Percentiles rank a stretch among this genome's conserved stretches.
These are phyloP conservation scores for Spirogloea muscicola DNA, from an alignment of 139 green algal species.

Conservation along the genomic window DNA sequence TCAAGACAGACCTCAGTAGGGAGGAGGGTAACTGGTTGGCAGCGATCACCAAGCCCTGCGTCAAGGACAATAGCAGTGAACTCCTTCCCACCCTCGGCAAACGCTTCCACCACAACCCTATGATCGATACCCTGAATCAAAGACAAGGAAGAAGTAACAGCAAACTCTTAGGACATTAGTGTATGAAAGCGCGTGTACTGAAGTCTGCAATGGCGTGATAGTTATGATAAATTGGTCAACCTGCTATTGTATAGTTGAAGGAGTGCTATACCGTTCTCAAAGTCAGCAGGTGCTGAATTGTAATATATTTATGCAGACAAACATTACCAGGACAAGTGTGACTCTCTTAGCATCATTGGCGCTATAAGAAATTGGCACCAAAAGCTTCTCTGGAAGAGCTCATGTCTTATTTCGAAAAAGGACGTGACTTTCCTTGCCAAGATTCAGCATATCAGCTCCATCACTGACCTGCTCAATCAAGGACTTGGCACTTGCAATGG, in stretches of 20 bases:
- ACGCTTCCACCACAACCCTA: conserved; percentile 46
- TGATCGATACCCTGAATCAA: conserved; percentile 23
- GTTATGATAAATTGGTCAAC: neutral
- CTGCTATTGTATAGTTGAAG: neutral
- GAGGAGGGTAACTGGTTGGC: conserved; percentile 57
- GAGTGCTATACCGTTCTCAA: neutral
- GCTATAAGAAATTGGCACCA: neutral
- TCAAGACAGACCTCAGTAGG: conserved; percentile 56
- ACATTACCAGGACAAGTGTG: neutral
- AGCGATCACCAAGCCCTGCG: neutral
- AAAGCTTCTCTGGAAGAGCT: neutral
- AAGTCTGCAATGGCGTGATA: no score
- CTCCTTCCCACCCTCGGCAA: conserved; percentile 42
- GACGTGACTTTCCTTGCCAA: no score
- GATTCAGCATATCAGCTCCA: neutral
- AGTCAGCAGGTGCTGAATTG: neutral
- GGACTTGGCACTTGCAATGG: neutral
- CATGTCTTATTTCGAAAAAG: no score
- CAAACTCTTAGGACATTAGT: neutral
- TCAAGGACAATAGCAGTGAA: conserved; percentile 55
- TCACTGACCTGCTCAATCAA: conserved; percentile 24
- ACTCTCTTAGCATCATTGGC: neutral
- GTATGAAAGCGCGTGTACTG: no score
- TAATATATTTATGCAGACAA: neutral
- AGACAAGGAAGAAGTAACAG: neutral